Conservation (phyloP, 768 basidiomycete genomes). For the Auriscalpium orientale region DNA sequence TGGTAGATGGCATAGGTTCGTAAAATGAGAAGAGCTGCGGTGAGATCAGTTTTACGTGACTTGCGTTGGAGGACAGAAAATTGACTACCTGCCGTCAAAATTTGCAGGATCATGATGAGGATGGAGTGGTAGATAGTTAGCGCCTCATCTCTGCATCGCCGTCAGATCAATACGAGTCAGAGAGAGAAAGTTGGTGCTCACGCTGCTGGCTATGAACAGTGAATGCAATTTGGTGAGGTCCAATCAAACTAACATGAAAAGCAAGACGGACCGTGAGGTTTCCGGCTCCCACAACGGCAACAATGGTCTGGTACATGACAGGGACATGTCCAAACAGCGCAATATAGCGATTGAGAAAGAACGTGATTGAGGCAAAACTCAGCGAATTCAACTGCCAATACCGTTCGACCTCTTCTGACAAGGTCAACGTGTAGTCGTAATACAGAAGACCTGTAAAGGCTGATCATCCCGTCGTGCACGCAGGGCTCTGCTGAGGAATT, state of each 20-base stretch:
- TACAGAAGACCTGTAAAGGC: conserved; percentile 21
- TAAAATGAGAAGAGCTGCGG: background rate
- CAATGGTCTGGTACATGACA: conserved; percentile 5
- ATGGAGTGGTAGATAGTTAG: background rate
- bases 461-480: no score
- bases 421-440: conserved; percentile 41
- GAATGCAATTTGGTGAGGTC: background rate
- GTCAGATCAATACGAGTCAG: background rate
- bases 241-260: background rate
- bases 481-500: no score
- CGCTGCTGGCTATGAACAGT: background rate
- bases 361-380: conserved; percentile 12
- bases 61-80: background rate
- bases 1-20: background rate
- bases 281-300: background rate
- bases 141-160: background rate
- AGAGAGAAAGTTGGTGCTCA: background rate
- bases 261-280: background rate
- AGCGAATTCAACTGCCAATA: conserved; percentile 30
- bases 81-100: background rate
- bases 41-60: background rate
- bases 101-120: background rate
- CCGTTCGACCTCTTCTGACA: conserved; percentile 32
- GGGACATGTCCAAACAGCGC: conserved; percentile 17
- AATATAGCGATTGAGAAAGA: conserved; percentile 17